Evolutionary conservation across 371 early-diverging fungal genomes (phyloP).

Genomic region (Apophysomyces ossiformis): DNA sequence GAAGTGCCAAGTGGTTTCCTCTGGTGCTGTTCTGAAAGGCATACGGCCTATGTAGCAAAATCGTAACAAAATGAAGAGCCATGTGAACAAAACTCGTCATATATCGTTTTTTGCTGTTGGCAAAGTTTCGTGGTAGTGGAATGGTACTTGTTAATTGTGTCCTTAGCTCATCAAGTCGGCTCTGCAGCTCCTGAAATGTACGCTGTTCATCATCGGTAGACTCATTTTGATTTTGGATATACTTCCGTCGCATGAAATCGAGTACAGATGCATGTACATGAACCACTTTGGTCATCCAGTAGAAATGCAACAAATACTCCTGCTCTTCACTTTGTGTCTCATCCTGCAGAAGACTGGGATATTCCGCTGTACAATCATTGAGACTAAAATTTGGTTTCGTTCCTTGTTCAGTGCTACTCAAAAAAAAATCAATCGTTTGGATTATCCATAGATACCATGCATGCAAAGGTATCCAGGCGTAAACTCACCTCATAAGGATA

Average conservation of each 20-base stretch:
- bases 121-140: constrained; percentile 12
- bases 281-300: constrained; percentile 41
- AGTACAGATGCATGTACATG: constrained; percentile 38
- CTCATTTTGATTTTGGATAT: constrained; percentile 11
- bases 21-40: constrained; percentile 10
- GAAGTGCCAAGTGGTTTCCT: constrained; percentile 12
- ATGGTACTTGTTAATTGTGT: constrained; percentile 16
- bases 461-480: not conserved
- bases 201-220: constrained; percentile 3
- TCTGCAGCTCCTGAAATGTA: constrained; percentile 16
- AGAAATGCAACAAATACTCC: constrained; percentile 28
- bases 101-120: not conserved
- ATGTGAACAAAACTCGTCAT: constrained; percentile 20
- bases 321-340: constrained; percentile 23
- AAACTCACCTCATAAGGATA: constrained; percentile 28
- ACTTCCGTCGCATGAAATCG: constrained; percentile 35
- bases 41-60: constrained; percentile 24
- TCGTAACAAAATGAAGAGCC: constrained; percentile 23
- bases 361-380: constrained; percentile 23
- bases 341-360: constrained; percentile 18
- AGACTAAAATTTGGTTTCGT: constrained; percentile 19
- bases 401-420: constrained; percentile 29
- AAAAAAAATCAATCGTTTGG: not conserved
- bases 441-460: constrained; percentile 7
- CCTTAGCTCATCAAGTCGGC: constrained; percentile 19